Evolutionary conservation across 2,329 filamentous ascomycete species (phyloP).

Genomic region (Xylariaceae sp.): DNA sequence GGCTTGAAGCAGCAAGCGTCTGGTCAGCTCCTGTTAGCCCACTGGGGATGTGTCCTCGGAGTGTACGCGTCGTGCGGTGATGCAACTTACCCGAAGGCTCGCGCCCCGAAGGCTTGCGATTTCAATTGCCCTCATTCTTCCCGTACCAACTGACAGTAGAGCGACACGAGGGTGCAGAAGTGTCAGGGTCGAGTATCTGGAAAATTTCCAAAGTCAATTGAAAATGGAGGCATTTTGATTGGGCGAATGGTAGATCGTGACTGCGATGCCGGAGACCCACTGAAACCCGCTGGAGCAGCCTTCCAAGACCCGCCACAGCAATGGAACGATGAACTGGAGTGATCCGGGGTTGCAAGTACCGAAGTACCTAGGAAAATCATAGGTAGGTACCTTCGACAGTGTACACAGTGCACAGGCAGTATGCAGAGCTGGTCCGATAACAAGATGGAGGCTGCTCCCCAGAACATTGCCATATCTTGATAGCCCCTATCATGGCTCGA

Average conservation of each 20-base stretch:
- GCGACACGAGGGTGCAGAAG: slow-evolving; percentile 1
- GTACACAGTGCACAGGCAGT: too few relatives aligned
- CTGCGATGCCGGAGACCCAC: slow-evolving; percentile 13
- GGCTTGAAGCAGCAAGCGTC: slow-evolving; percentile 21
- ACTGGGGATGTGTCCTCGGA: slow-evolving; percentile 3
- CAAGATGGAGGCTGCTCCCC: too few relatives aligned
- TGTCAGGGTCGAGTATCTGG: slow-evolving; percentile 1
- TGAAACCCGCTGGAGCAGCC: too few relatives aligned
- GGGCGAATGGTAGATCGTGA: slow-evolving; percentile 4
- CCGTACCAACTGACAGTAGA: slow-evolving; percentile 25
- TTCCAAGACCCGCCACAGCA: too few relatives aligned
- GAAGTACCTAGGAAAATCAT: too few relatives aligned
- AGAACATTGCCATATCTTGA: too few relatives aligned
- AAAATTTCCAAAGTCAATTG: slow-evolving; percentile 15
- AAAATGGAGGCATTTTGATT: slow-evolving; percentile 21
- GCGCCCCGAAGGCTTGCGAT: slow-evolving; percentile 26
- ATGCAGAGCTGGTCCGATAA: too few relatives aligned
- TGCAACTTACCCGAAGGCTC: slow-evolving; percentile 22
- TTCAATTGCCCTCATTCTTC: slow-evolving; percentile 29
- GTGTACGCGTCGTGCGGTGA: background rate
- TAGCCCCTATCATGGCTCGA: too few relatives aligned
- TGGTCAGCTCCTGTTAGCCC: slow-evolving; percentile 7
- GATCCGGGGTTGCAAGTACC: too few relatives aligned
- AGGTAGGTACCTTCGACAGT: too few relatives aligned
- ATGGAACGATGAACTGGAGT: too few relatives aligned